These are phyloP conservation scores for Pseudocercospora pini-densiflorae DNA, from an alignment of 2,329 filamentous ascomycete genomes.

Conservation along the genomic window DNA sequence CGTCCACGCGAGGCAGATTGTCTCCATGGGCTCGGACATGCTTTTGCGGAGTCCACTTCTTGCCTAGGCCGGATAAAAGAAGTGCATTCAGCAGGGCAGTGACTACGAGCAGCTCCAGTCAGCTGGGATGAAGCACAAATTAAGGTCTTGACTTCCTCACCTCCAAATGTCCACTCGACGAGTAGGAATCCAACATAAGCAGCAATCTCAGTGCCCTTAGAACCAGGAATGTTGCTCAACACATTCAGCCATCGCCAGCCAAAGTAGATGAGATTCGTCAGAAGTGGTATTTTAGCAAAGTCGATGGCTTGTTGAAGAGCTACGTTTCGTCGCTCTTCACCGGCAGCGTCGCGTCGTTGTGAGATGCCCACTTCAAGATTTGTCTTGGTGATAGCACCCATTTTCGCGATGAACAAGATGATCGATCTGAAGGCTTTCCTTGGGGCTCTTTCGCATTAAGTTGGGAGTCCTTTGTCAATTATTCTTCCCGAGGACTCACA, in stretches of 20 bases:
- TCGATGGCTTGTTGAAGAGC: slow-evolving; percentile 20
- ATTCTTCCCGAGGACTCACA: neutral
- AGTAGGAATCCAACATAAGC: slow-evolving; percentile 19
- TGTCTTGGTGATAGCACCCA: neutral
- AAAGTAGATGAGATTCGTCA: slow-evolving; percentile 24
- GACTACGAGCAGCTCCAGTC: slow-evolving; percentile 9
- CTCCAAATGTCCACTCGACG: slow-evolving; percentile 23
- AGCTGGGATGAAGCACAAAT: no score
- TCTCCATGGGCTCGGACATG: slow-evolving; percentile 19
- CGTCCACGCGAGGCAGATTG: slow-evolving; percentile 20
- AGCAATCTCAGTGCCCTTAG: slow-evolving; percentile 12
- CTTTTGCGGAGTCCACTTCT: slow-evolving; percentile 25
- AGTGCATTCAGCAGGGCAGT: slow-evolving; percentile 21
- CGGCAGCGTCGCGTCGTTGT: slow-evolving; percentile 1
- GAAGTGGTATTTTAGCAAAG: slow-evolving; percentile 19
- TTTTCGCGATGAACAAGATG: neutral
- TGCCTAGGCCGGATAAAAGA: slow-evolving; percentile 19
- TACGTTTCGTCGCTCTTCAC: slow-evolving; percentile 16
- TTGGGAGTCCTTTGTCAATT: neutral
- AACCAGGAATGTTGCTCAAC: slow-evolving; percentile 6
- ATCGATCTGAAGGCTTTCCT: neutral
- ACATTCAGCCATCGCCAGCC: slow-evolving; percentile 23
- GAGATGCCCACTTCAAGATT: neutral
- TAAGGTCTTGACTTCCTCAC: neutral
- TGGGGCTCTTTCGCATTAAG: neutral